Base-by-base conservation (phyloP, 192 early-diverging fungal genomes). In the Backusella liffmaniae region DNA sequence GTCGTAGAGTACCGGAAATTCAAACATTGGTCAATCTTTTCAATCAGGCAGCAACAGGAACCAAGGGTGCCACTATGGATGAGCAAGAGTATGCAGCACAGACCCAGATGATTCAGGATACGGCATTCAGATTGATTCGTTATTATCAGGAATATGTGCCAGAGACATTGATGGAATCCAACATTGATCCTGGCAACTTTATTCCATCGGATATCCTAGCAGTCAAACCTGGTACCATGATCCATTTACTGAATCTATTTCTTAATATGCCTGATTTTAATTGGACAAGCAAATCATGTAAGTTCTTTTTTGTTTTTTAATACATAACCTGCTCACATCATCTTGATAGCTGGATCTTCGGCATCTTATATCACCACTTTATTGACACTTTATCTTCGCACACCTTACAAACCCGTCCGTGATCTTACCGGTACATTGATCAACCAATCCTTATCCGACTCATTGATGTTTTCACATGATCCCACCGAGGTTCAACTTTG, bases 131-230 rank as follows among this genome's bases (percentile, higher is more conserved):
- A 42, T 77, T 95, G 13, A 84, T 95, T 37, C 80, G 86, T 41
- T 87, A 88, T 37, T 95, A 94, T 74, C 90, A 94, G 70, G 85
- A 83, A 30, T 86, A 86, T 65, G 82, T 93, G 13, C 91, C 93
- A 0, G 86, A 90, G 23, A 73, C 86, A 5, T 77, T 94, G n/a
- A 81, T 85, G 37, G 91, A 95, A 70, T 84, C 89, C 29, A 86
- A 90, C 41, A 92, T 95, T 67, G 91, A 95, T 77, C 81, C 89
- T 46, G 90, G 89, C 44, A 93, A 92, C 70, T 81, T 96, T 32
- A 86, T 96, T 37, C 92, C 92, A 7, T 77, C 81, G 1, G 87
- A 94, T 75, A 79, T 93, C 39, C 76, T 80, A 0, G 79, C 78
- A 30, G 75, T 90, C 3, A 81, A 88, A n/a, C 66, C 83, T 18